A percentile compares a stretch with the other conserved stretches of the same genome.
Evolutionary conservation across 2,329 filamentous ascomycete genomes (phyloP).

Genomic region (Neophaeococcomyces mojaviensis): DNA sequence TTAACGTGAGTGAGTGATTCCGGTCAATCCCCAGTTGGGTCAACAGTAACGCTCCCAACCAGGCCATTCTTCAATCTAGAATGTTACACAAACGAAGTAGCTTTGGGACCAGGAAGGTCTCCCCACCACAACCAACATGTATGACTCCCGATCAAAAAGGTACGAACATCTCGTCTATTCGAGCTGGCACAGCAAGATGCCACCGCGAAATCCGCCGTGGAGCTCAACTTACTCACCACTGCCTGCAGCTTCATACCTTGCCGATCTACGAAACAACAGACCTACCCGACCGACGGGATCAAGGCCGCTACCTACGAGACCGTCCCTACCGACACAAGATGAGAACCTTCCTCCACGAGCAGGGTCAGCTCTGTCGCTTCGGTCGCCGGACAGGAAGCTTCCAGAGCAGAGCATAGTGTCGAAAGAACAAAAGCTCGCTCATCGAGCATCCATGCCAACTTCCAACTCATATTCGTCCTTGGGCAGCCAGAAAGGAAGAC

Average conservation of each 20-base stretch:
- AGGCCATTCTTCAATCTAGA: not conserved
- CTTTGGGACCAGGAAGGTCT: slow-evolving; percentile 36
- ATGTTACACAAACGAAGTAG: slow-evolving; percentile 34
- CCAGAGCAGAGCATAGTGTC: not conserved
- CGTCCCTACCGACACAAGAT: slow-evolving; percentile 25
- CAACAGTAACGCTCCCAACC: too few species aligned
- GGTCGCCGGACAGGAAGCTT: not conserved
- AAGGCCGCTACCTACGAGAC: slow-evolving; percentile 49
- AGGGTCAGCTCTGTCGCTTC: slow-evolving; percentile 34
- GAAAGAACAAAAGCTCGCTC: slow-evolving; percentile 3
- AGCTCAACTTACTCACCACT: slow-evolving; percentile 19
- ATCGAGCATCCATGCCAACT: slow-evolving; percentile 10
- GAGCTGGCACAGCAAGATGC: slow-evolving; percentile 5
- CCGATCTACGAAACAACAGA: slow-evolving; percentile 51
- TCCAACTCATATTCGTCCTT: slow-evolving; percentile 13
- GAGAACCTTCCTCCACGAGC: slow-evolving; percentile 33
- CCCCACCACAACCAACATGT: slow-evolving; percentile 39
- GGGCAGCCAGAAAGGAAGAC: slow-evolving; percentile 25
- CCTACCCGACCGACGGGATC: slow-evolving; percentile 53
- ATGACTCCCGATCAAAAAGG: slow-evolving; percentile 42
- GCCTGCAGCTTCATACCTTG: slow-evolving; percentile 49
- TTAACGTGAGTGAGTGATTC: too few species aligned
- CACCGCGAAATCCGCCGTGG: slow-evolving; percentile 17
- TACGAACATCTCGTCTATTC: slow-evolving; percentile 25
- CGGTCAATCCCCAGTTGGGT: too few species aligned